phyloP scores from a whole-genome alignment of 331 rosid species.

The Stylosanthes scabra region DNA sequence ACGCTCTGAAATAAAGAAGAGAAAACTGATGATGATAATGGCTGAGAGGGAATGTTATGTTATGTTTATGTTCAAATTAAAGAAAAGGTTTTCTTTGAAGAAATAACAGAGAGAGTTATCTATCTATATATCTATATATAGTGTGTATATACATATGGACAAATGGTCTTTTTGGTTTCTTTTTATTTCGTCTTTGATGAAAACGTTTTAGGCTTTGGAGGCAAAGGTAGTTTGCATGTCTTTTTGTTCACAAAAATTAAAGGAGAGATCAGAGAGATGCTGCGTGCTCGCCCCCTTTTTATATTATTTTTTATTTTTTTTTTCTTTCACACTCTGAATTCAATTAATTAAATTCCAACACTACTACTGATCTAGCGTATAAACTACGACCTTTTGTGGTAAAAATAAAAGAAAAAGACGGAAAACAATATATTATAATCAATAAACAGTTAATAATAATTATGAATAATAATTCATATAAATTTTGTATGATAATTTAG shows the following conservation, averaged over 20 bases:
- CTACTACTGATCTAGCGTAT: no score
- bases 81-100: slow-evolving; percentile 1
- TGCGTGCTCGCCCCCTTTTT: neutral
- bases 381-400: no score
- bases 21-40: neutral
- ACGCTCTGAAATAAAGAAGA: slow-evolving; percentile 24
- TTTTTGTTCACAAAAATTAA: slow-evolving; percentile 36
- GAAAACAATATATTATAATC: no score
- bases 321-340: neutral
- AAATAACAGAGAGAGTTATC: slow-evolving; percentile 28
- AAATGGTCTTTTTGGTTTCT: slow-evolving; percentile 37
- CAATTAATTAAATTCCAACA: no score
- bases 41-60: neutral
- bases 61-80: neutral
- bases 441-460: no score
- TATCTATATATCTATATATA: no score
- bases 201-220: slow-evolving; percentile 65
- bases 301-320: neutral
- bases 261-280: neutral
- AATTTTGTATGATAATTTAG: no score
- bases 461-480: no score
- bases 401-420: no score
- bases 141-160: slow-evolving; percentile 17
- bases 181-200: slow-evolving; percentile 55
- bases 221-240: slow-evolving; percentile 54